Evolutionary conservation across 2,329 filamentous ascomycete species (phyloP).

Genomic region (Colletotrichum sp.): DNA sequence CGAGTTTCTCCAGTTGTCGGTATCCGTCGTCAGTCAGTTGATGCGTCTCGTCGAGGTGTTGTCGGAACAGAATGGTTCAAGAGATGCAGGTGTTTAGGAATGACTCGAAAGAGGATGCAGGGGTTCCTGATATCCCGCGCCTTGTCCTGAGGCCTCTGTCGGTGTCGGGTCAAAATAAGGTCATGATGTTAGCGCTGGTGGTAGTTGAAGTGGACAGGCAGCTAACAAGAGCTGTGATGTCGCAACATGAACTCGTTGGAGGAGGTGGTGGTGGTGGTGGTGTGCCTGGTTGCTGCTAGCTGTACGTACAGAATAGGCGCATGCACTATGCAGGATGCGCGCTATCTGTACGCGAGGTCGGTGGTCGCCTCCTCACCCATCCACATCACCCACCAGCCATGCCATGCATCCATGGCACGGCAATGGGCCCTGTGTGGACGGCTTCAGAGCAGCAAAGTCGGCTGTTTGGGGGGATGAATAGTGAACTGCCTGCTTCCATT

Average conservation of each 20-base stretch:
- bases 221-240: not conserved
- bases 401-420: not conserved
- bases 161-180: not conserved
- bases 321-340: not conserved
- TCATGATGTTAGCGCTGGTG: not conserved
- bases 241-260: not conserved
- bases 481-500: not conserved
- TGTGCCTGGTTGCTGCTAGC: not conserved
- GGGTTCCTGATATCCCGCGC: not conserved
- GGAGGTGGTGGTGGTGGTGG: not conserved
- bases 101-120: constrained; percentile 8
- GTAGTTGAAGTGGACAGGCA: not conserved
- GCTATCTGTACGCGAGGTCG: constrained; percentile 1
- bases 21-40: not conserved
- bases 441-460: not conserved
- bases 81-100: not conserved
- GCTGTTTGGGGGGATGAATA: not conserved
- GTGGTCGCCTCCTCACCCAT: not conserved
- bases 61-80: not conserved
- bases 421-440: not conserved
- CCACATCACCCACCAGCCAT: not conserved
- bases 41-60: not conserved
- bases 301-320: not conserved
- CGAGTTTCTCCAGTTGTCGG: not conserved
- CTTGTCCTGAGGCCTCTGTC: not conserved